Evolutionary conservation across 345 rosid genomes (phyloP).

Genomic region (Hibiscus tridactylites): DNA sequence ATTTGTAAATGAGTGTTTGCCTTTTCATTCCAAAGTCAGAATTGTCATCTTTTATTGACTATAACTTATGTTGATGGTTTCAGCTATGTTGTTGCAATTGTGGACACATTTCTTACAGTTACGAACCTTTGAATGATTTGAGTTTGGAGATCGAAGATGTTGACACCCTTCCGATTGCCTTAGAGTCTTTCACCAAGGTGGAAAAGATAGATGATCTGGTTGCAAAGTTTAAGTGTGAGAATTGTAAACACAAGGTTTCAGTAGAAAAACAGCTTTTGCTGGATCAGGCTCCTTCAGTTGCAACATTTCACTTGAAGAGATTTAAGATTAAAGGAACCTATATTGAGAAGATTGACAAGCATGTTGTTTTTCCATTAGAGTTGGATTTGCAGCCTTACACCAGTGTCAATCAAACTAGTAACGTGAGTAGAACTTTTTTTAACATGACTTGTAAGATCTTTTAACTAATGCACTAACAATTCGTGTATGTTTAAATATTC

Average conservation of each 20-base stretch:
- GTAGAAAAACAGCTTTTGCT: constrained; percentile 76
- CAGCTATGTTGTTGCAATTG: constrained; percentile 19
- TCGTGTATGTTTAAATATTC: background rate
- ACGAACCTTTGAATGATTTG: constrained; percentile 11
- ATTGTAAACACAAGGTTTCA: constrained; percentile 53
- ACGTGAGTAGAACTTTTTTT: constrained; percentile 31
- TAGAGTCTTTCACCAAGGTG: constrained; percentile 14
- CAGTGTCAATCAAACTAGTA: constrained; percentile 11
- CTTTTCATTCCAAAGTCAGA: background rate
- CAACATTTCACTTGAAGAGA: constrained; percentile 77
- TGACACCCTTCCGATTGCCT: constrained; percentile 10
- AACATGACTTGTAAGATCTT: background rate
- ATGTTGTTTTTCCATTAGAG: constrained; percentile 68
- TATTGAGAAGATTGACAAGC: constrained; percentile 70
- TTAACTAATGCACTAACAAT: background rate
- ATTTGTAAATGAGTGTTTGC: background rate
- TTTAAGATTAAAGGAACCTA: constrained; percentile 63
- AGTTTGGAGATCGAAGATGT: constrained; percentile 19
- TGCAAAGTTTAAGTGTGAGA: constrained; percentile 49
- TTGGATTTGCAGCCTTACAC: constrained; percentile 69
- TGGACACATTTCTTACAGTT: constrained; percentile 7
- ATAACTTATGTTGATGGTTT: background rate
- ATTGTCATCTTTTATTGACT: background rate
- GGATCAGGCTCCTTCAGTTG: constrained; percentile 58
- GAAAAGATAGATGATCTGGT: constrained; percentile 7